Evolutionary conservation across 208 protist genomes (phyloP), one percentile per base, ranked within the genome.

Genomic region (Leptomonas pyrrhocoris): DNA sequence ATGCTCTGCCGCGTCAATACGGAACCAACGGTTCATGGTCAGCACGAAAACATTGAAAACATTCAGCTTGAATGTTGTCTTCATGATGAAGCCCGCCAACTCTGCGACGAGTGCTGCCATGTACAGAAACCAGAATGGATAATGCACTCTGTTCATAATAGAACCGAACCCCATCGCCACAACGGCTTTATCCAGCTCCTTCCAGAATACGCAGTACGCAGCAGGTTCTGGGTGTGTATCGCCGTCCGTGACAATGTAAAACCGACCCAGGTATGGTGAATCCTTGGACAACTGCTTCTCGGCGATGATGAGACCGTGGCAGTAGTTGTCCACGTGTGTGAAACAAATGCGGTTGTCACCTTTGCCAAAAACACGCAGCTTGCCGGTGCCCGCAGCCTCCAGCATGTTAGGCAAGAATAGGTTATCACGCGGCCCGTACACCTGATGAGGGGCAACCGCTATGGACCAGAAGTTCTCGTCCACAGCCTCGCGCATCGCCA

Each of bases 21-120:
- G 79, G 70, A 98, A 98, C 94, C 92, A 98, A 25, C 96, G 86
- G 77, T 98, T 95, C 86, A 98, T 98, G 23, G 92, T 98, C n/a
- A 98, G 80, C 16, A 98, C 87, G 84, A 92, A 93, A 6, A 98
- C 89, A 62, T 94, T 97, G 79, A 98, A 98, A 12, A 96, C 88
- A 69, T 96, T 98, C 28, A 97, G 83, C 56, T 98, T 98, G 65
- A 96, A 96, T 18, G 85, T 93, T 8, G 79, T 88, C 13, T 83
- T 69, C 72, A 92, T 81, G 18, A 97, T 59, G 76, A 80, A 90
- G 3, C 90, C 93, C 1, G 92, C 36, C 11, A 92, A 31, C 53
- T 97, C 85, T 0, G 84, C 87, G 40, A 93, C 62, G 38, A 98
- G 76, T 12, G 90, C 96, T 8, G 89, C 75, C 43, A 91, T 61